Evolutionary conservation across 2,329 filamentous ascomycete genomes (phyloP), one percentile per base, ranked within the genome.

Genomic region (Polychaeton citri): DNA sequence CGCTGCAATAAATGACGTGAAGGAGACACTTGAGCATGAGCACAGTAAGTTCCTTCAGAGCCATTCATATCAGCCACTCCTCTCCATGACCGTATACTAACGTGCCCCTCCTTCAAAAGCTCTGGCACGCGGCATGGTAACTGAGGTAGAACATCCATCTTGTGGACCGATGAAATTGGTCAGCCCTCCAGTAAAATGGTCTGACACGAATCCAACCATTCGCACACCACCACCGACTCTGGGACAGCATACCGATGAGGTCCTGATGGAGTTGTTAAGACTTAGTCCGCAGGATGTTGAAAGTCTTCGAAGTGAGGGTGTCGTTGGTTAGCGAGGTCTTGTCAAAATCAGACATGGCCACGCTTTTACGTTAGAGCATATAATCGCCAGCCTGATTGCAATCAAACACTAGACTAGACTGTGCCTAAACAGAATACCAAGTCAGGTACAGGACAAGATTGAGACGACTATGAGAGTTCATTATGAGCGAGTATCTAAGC

Each of bases 101-200:
- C 47, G 24, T 44, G 16, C 13, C 34, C 38, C 30, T 42, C 13
- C 21, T 2, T 7, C 32, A 12, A 3, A 30, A 76, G 74, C 76
- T 1, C 61, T 65, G 37, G 87, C 87, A 16, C 73, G 90, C 39
- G 72, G 79, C 40, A 98, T 98, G 90, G 81, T 98, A 1, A 74
- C 83, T 10, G 81, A 94, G 53, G 66, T 95, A 31, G 74, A 94
- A 1, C 90, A 98, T 54, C 74, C 74, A 4, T 66, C 69, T 6
- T 96, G 88, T 56, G 90, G 90, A 0, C 72, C 79, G 1, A 79
- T 98, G 43, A 87, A 86, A 60, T 65, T 98, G 53, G 80, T 98
- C 36, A 95, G 93, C 52, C 92, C 86, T 1, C 90, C 90, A 0
- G 79, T 98, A 40, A 98, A 98, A 58, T 93, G 86, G 58, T 94